phyloP scores from a whole-genome alignment of 352 stramenopile species.

The Blastocystis sp. region DNA sequence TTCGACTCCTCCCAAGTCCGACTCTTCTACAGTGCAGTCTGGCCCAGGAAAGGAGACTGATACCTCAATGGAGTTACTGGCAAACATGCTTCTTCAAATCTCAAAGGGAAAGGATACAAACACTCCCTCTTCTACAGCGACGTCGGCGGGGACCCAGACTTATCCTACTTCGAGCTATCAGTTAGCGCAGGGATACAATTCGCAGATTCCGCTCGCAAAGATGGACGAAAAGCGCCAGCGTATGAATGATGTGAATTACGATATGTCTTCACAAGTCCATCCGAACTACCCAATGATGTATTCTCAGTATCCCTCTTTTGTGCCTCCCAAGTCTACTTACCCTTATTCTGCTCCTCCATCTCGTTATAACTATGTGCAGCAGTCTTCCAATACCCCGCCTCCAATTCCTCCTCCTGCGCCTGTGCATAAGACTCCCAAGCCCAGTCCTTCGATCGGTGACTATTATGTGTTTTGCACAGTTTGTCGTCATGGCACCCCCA shows the following conservation, averaged over 20 bases:
- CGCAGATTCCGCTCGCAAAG: neutral
- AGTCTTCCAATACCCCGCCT: neutral
- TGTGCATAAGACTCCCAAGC: neutral
- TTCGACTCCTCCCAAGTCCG: no score
- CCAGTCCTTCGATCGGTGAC: neutral
- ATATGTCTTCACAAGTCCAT: neutral
- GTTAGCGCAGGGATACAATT: neutral
- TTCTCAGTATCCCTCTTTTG: neutral
- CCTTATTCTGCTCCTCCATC: neutral
- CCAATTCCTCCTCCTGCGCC: neutral
- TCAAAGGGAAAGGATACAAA: neutral
- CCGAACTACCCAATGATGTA: neutral
- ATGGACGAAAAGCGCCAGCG: constrained; percentile 19
- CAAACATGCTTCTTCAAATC: constrained; percentile 46
- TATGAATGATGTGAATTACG: neutral
- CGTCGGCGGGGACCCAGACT: neutral
- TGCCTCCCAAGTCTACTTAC: neutral
- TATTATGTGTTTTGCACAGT: constrained; percentile 49
- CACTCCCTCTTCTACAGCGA: neutral
- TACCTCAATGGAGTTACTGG: neutral
- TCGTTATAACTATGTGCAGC: neutral
- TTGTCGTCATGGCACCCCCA: constrained; percentile 21
- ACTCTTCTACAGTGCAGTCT: no score
- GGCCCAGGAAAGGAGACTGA: neutral
- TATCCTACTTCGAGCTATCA: neutral